Conservation (phyloP, 768 basidiomycete genomes). For the Boletus insuetus region DNA sequence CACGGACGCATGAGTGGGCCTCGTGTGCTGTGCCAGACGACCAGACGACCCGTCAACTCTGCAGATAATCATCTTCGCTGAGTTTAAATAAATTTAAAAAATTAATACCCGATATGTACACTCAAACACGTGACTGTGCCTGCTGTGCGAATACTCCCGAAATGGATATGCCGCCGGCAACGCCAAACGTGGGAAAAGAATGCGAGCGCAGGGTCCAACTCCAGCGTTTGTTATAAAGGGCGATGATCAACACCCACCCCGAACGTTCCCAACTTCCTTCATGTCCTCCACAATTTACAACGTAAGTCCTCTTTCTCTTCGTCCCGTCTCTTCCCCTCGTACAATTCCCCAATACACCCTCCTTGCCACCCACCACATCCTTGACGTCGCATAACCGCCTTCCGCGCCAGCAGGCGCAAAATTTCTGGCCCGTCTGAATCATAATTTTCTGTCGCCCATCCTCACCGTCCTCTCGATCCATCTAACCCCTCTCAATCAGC, state of each 20-base stretch:
- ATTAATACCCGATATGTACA: slow-evolving; percentile 17
- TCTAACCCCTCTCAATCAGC: slow-evolving; percentile 35
- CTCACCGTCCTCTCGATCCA: not conserved
- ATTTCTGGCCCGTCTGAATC: slow-evolving; percentile 16
- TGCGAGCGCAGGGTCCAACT: slow-evolving; percentile 33
- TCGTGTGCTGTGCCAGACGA: not conserved
- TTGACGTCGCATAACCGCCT: not conserved
- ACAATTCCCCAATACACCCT: no score
- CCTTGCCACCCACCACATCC: not conserved
- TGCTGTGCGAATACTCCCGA: slow-evolving; percentile 21
- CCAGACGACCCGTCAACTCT: not conserved
- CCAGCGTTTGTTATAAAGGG: slow-evolving; percentile 37
- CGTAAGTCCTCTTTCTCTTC: slow-evolving; percentile 22
- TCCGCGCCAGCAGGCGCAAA: slow-evolving; percentile 19
- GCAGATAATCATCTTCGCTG: slow-evolving; percentile 27
- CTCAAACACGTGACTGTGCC: slow-evolving; percentile 30
- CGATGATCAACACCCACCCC: slow-evolving; percentile 39
- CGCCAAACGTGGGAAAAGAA: slow-evolving; percentile 36
- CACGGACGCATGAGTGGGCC: slow-evolving; percentile 2
- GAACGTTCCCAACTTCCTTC: slow-evolving; percentile 36
- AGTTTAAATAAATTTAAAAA: slow-evolving; percentile 13
- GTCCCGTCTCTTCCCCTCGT: not conserved
- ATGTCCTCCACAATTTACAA: slow-evolving; percentile 41
- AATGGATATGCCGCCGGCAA: slow-evolving; percentile 35
- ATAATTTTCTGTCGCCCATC: not conserved